Evolutionary conservation across 75 land plant genomes (phyloP).

Genomic region (Pinus taeda): DNA sequence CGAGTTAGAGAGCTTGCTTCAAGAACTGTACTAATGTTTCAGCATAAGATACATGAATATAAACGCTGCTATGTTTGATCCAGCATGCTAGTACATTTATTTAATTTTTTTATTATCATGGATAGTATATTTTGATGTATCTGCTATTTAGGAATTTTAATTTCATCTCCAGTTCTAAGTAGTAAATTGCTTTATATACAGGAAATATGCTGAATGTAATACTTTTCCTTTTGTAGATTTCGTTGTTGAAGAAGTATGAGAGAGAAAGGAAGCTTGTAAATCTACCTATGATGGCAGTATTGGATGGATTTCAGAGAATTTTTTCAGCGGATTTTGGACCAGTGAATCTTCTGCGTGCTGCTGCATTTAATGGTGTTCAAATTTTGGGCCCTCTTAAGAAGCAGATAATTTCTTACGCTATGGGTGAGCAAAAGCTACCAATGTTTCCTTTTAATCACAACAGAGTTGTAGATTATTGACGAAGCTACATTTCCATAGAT

Average conservation of each 20-base stretch:
- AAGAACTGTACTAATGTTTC: too few species aligned
- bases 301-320: slow-evolving; percentile 93
- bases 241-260: slow-evolving; percentile 78
- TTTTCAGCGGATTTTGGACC: slow-evolving; percentile 89
- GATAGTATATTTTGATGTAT: too few species aligned
- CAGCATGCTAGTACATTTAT: too few species aligned
- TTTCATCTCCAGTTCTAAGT: neutral
- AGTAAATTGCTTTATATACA: neutral
- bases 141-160: too few species aligned
- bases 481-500: too few species aligned
- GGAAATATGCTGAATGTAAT: slow-evolving; percentile 3
- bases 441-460: too few species aligned
- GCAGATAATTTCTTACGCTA: slow-evolving; percentile 83
- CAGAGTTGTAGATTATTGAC: too few species aligned
- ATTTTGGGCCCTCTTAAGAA: slow-evolving; percentile 76
- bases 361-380: slow-evolving; percentile 87
- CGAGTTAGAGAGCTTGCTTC: too few species aligned
- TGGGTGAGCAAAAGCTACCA: slow-evolving; percentile 46
- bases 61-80: too few species aligned
- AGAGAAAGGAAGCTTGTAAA: slow-evolving; percentile 71
- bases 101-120: too few species aligned
- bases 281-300: slow-evolving; percentile 83
- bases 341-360: slow-evolving; percentile 76
- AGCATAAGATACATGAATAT: too few species aligned
- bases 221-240: slow-evolving; percentile 38